These are phyloP conservation scores for Tulasnella sp. DNA, from an alignment of 768 basidiomycete genomes.

Conservation along the genomic window DNA sequence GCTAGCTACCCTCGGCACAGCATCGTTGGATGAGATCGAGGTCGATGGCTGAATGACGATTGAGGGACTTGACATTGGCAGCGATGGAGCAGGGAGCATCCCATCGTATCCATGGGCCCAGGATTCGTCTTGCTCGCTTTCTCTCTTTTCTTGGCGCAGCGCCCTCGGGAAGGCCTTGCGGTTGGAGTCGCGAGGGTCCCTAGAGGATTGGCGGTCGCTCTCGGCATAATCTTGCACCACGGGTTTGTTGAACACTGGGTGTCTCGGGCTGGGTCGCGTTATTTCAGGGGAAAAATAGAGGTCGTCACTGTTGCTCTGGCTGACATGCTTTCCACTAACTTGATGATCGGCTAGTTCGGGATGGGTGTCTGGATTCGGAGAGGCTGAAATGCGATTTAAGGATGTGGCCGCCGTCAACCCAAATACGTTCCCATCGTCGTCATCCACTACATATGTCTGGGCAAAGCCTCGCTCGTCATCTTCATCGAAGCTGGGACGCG, in stretches of 20 bases:
- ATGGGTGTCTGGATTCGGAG: background rate
- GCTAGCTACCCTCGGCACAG: conserved; percentile 10
- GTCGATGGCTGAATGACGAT: conserved; percentile 33
- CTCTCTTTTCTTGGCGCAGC: background rate
- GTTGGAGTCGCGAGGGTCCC: background rate
- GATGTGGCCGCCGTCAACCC: background rate
- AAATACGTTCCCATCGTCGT: background rate
- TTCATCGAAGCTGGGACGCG: background rate
- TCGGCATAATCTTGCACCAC: background rate
- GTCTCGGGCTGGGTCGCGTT: background rate
- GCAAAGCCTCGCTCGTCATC: background rate
- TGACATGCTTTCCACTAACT: background rate
- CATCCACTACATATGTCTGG: background rate
- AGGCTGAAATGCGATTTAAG: background rate
- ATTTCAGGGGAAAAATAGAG: background rate
- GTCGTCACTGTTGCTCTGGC: conserved; percentile 13
- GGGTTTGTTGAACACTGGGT: background rate
- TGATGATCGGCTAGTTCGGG: background rate
- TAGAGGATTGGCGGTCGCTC: background rate
- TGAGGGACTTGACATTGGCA: conserved; percentile 4
- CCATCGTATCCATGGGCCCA: background rate
- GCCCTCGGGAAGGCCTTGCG: background rate
- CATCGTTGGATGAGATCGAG: conserved; percentile 23
- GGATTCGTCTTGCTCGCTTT: background rate
- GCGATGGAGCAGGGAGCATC: background rate